Conservation (phyloP, 306 rosid species). For the Erythrophleum fordii region DNA sequence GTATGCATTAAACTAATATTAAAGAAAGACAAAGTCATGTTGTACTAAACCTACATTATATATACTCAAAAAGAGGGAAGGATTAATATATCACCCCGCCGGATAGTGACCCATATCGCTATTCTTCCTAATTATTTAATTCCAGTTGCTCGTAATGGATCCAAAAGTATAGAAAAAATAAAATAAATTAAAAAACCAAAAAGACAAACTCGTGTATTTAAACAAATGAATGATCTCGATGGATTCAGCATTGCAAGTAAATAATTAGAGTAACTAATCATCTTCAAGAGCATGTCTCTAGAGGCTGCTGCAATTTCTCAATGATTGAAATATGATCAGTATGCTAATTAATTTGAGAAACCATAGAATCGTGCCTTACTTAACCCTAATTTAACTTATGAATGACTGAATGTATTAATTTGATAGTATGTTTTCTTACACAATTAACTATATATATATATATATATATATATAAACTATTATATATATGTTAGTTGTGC, state of each 20-base stretch:
- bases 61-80: background rate
- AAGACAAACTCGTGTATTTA: background rate
- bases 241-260: constrained; percentile 3
- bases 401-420: background rate
- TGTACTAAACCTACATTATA: constrained; percentile 9
- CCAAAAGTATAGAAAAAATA: constrained; percentile 28
- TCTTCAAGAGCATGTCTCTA: background rate
- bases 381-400: background rate
- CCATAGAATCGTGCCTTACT: background rate
- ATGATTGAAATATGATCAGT: constrained; percentile 1
- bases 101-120: constrained; percentile 39
- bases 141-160: constrained; percentile 38
- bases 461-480: background rate
- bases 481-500: background rate
- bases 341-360: background rate
- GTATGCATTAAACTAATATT: constrained; percentile 36
- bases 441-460: no score
- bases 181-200: background rate
- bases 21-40: constrained; percentile 35
- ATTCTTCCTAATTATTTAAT: constrained; percentile 27
- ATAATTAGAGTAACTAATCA: constrained; percentile 13
- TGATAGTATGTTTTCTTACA: background rate
- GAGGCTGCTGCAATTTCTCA: background rate
- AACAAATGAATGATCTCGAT: background rate
- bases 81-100: constrained; percentile 35